Percentiles rank a stretch among this genome's conserved stretches.
These are phyloP conservation scores for Gastrodia elata DNA, from an alignment of 106 monocot genomes.

Conservation along the genomic window DNA sequence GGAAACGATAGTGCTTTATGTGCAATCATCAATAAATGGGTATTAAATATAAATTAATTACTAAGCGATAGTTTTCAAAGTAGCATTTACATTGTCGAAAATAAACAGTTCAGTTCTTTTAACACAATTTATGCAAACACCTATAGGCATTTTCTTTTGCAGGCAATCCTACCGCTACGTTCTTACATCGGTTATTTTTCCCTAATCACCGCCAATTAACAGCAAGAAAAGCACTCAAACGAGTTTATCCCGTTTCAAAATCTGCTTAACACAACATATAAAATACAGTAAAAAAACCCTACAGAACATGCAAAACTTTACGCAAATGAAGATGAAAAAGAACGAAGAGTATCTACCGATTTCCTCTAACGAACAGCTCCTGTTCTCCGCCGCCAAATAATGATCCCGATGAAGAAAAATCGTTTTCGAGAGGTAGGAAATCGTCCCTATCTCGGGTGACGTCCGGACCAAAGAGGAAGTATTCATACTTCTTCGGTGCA, in stretches of 20 bases:
- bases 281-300: not conserved
- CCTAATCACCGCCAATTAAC: not conserved
- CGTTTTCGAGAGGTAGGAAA: slow-evolving; percentile 10
- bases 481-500: slow-evolving; percentile 37
- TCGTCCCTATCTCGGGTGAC: slow-evolving; percentile 39
- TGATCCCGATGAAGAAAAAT: slow-evolving; percentile 19
- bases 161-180: not conserved
- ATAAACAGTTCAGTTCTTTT: not conserved
- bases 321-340: not conserved
- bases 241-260: not conserved
- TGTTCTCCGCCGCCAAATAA: slow-evolving; percentile 46
- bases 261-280: not conserved
- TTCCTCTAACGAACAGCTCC: slow-evolving; percentile 87
- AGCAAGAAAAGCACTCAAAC: not conserved
- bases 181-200: not conserved
- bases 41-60: no score
- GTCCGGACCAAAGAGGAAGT: slow-evolving; percentile 70
- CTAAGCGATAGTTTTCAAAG: no score
- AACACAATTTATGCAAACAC: not conserved
- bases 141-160: not conserved
- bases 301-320: not conserved
- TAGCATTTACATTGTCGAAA: no score
- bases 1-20: no score
- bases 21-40: no score
- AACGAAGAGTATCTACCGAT: slow-evolving; percentile 27